Conservation (phyloP, 768 basidiomycete species). For the Amanita jacksonii region DNA sequence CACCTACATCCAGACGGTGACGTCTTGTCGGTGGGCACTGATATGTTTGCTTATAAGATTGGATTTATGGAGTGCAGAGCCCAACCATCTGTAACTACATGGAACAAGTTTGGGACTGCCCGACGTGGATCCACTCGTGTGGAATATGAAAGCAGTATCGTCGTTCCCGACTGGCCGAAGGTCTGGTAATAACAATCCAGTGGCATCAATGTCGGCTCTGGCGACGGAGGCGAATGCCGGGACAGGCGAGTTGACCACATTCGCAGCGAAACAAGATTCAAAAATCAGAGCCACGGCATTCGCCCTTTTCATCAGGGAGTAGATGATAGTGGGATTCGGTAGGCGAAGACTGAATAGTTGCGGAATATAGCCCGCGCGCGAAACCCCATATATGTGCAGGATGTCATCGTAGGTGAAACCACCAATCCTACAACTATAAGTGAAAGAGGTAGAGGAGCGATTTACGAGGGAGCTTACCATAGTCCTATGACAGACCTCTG, state of each 20-base stretch:
- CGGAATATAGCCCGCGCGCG: conserved; percentile 68
- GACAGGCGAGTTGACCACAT: conserved; percentile 38
- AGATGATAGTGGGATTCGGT: conserved; percentile 61
- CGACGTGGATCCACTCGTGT: conserved; percentile 76
- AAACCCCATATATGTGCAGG: conserved; percentile 67
- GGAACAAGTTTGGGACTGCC: conserved; percentile 75
- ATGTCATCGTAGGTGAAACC: conserved; percentile 67
- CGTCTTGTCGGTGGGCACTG: conserved; percentile 46
- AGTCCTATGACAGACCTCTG: conserved; percentile 57
- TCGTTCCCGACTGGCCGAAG: conserved; percentile 26
- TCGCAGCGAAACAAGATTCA: conserved; percentile 45
- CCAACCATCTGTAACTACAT: conserved; percentile 59
- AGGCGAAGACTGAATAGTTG: conserved; percentile 71
- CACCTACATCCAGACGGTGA: conserved; percentile 65
- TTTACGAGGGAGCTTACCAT: conserved; percentile 39
- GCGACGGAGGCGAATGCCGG: conserved; percentile 38
- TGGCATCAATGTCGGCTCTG: conserved; percentile 27
- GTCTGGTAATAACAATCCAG: conserved; percentile 33
- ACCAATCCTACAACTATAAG: conserved; percentile 42
- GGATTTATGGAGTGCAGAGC: conserved; percentile 54
- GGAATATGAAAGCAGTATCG: conserved; percentile 60
- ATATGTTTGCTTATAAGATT: conserved; percentile 38
- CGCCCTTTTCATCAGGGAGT: conserved; percentile 54
- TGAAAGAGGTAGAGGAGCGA: neutral
- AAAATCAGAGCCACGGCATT: conserved; percentile 55